Evolutionary conservation across 1,284 basidiomycete genomes (phyloP), one percentile per base, ranked within the genome.

Genomic region (Wallemia ichthyophaga): DNA sequence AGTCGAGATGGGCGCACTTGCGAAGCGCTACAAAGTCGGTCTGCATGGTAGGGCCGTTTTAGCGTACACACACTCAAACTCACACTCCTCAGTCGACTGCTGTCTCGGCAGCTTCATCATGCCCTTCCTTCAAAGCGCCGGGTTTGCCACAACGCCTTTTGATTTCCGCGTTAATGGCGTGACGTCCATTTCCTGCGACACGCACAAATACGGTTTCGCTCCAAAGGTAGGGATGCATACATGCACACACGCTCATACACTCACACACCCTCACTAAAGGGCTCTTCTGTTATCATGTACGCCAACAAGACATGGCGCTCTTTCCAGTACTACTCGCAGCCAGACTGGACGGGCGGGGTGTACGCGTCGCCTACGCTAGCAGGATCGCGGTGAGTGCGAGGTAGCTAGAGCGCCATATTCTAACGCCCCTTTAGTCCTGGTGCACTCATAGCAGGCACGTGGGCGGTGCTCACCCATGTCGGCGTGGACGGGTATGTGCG

Each of bases 231-330:
- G 56, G 17, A 7, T 31, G n/a, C 28, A 31, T 7, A 7, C 28
- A 31, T 7, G 7, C 28, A 7, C 17, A 31, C 7, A 31, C 7
- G 28, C 53, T 25, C 37, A 57, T 32, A 11, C 58, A 11, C 31
- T 31, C 25, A 32, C 25, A 21, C 48, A n/a, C n/a, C n/a, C n/a
- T n/a, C n/a, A n/a, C 9, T 26, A 33, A 55, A 88, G 81, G 84
- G 88, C 25, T 82, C 83, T n/a, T 91, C 87, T 1, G 85, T 92
- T 54, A 80, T 94, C 65, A 91, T 94, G 87, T 92, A 91, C 70
- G 78, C 80, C 21, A 74, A 79, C 59, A 74, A 77, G 28, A 78
- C 79, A 60, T 73, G 89, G 27, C 77, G 87, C 57, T 72, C 75
- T 63, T 78, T 80, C 68, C 86, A 91, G 67, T 92, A 89, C 72